phyloP scores from a whole-genome alignment of 768 basidiomycete genomes.

The Pulveroboletus ravenelii region DNA sequence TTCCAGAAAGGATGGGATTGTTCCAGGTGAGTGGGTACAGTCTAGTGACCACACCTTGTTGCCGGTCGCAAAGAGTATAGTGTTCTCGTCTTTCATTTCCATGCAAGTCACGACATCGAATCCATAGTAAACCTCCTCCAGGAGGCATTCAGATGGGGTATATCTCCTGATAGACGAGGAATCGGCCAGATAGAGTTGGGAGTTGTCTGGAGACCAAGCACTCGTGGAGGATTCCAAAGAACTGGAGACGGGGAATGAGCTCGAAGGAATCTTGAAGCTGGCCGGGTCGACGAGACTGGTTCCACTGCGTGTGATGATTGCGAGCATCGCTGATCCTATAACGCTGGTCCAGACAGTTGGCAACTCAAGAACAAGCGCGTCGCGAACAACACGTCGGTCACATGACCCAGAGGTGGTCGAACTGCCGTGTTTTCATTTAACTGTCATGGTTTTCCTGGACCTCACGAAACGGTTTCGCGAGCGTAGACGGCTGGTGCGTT shows the following conservation, averaged over 20 bases:
- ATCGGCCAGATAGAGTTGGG: slow-evolving; percentile 50
- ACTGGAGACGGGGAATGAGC: slow-evolving; percentile 37
- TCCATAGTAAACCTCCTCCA: slow-evolving; percentile 41
- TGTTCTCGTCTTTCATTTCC: slow-evolving; percentile 31
- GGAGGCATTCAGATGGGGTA: slow-evolving; percentile 40
- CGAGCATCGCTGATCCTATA: slow-evolving; percentile 42
- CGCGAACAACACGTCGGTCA: slow-evolving; percentile 19
- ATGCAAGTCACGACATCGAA: slow-evolving; percentile 29
- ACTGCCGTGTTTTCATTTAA: no score
- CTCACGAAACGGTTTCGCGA: no score
- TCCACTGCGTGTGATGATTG: slow-evolving; percentile 45
- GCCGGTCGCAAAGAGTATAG: slow-evolving; percentile 41
- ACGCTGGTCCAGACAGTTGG: background rate
- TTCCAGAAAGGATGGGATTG: slow-evolving; percentile 45
- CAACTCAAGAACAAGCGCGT: slow-evolving; percentile 10
- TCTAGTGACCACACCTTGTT: slow-evolving; percentile 51
- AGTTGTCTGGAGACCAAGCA: slow-evolving; percentile 56
- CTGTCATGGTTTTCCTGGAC: no score
- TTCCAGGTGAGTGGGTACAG: slow-evolving; percentile 33
- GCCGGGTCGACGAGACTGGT: slow-evolving; percentile 45
- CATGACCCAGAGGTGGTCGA: slow-evolving; percentile 8
- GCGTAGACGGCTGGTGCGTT: no score
- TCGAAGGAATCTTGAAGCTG: slow-evolving; percentile 42
- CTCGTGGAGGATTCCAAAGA: slow-evolving; percentile 24
- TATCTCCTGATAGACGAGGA: slow-evolving; percentile 48